Evolutionary conservation across 805 yeast species (phyloP).

Genomic region (Clavispora carvajalis): DNA sequence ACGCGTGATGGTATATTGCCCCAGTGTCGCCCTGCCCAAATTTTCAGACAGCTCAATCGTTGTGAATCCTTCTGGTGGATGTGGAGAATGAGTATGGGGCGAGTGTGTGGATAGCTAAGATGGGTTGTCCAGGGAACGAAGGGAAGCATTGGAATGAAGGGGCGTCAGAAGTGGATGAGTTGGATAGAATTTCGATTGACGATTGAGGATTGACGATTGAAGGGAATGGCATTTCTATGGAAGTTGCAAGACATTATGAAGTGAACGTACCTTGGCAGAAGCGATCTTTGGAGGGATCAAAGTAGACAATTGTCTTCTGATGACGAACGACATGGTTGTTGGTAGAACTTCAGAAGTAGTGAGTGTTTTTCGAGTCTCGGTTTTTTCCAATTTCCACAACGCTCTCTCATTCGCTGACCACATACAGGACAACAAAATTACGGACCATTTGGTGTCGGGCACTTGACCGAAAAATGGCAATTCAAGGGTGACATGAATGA

Average conservation of each 20-base stretch:
- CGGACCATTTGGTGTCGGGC: not conserved
- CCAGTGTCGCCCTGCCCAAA: no score
- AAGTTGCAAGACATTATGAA: not conserved
- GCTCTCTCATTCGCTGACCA: slow-evolving; percentile 18
- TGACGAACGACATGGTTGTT: slow-evolving; percentile 66
- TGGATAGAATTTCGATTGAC: not conserved
- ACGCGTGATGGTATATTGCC: no score
- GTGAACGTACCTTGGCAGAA: slow-evolving; percentile 71
- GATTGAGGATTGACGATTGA: no score
- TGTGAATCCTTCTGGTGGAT: no score
- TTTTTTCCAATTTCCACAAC: slow-evolving; percentile 15
- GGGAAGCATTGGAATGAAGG: no score
- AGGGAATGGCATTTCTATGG: not conserved
- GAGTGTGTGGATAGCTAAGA: no score
- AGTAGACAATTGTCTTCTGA: slow-evolving; percentile 90
- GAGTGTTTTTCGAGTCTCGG: slow-evolving; percentile 10
- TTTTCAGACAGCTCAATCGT: no score
- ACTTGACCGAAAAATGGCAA: not conserved
- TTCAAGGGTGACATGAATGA: no score
- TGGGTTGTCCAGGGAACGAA: no score
- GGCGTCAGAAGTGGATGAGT: not conserved
- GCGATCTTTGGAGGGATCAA: slow-evolving; percentile 99
- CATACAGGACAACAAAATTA: slow-evolving; percentile 7
- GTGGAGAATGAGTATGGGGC: no score
- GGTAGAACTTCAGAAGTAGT: slow-evolving; percentile 5